Evolutionary conservation across 371 early-diverging fungal species (phyloP), one percentile per base, ranked within the genome.

Genomic region (Actinomortierella wolfii): DNA sequence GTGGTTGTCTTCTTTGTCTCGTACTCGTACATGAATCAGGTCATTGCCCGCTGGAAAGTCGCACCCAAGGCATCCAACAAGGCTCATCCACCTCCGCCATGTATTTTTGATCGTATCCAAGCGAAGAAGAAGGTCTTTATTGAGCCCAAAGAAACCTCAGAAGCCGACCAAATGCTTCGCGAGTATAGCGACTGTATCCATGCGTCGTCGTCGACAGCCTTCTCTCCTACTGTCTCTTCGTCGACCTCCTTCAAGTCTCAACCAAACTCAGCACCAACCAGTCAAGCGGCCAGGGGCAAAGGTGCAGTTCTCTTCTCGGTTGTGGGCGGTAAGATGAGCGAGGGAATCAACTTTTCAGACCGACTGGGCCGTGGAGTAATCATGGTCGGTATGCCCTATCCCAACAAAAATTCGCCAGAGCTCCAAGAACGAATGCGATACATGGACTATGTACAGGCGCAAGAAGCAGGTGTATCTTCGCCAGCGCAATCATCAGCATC

Each of bases 311-410:
- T 99, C 47, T 79, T 99, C 47, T 91, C 93, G 57, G 99, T 99
- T 1, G 94, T 99, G 2, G 96, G 97, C 21, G 99, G 99, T 7
- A 94, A 91, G 68, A 85, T 99, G 84, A 94, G 94, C 57, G 99
- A 99, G 79, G 99, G 99, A 4, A 97, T 99, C 70, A 97, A 99
- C 70, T 97, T 97, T 54, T 88, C 92, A 4, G 95, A 96, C 62
- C 83, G 86, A 14, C 63, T 96, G 54, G 96, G 94, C 8, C 81
- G 96, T 59, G 90, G 90, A 4, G 88, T 97, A 0, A 84, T 97
- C 20, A 91, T 97, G 86, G 68, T 95, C 15, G 98, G 97, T 0
- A 76, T 97, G 53, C 97, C 98, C 9, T 94, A 88, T 74, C 92
- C 96, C 1, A 93, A 89, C 58, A 66, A 86, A 43, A 78, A 73